These are phyloP conservation scores for Agaricus blazei DNA, from an alignment of 768 basidiomycete species.

Conservation along the genomic window DNA sequence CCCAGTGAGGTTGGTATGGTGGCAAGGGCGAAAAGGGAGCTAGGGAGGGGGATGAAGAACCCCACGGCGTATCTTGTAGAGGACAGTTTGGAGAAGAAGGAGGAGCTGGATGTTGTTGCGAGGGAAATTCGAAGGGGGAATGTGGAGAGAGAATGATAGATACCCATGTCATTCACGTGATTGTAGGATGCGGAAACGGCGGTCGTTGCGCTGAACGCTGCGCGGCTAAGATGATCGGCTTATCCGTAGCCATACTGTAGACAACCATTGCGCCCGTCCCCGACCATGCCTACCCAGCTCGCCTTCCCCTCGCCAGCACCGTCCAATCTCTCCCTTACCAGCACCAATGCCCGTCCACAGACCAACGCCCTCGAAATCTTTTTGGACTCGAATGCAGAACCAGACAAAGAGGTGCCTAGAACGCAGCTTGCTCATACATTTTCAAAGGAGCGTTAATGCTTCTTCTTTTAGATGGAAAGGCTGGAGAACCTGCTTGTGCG, in stretches of 20 bases:
- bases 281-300: conserved; percentile 3
- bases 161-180: too few species aligned
- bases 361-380: not conserved
- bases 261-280: not conserved
- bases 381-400: not conserved
- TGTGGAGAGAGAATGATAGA: not conserved
- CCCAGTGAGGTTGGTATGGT: conserved; percentile 69
- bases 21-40: conserved; percentile 52
- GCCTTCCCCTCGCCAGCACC: conserved; percentile 3
- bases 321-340: not conserved
- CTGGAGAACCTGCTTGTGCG: conserved; percentile 66
- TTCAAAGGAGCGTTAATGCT: not conserved
- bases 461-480: conserved; percentile 65
- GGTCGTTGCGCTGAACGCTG: too few species aligned
- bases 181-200: too few species aligned
- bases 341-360: not conserved
- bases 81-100: conserved; percentile 11
- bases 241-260: not conserved
- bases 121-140: not conserved
- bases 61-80: conserved; percentile 31
- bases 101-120: not conserved
- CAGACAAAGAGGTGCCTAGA: not conserved
- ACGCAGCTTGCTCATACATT: not conserved
- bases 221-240: too few species aligned
- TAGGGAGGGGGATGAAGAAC: conserved; percentile 46